Percentiles rank a stretch among this genome's conserved stretches.
phyloP scores from a whole-genome alignment of 192 early-diverging fungal species.

The Spinellus fusiger region DNA sequence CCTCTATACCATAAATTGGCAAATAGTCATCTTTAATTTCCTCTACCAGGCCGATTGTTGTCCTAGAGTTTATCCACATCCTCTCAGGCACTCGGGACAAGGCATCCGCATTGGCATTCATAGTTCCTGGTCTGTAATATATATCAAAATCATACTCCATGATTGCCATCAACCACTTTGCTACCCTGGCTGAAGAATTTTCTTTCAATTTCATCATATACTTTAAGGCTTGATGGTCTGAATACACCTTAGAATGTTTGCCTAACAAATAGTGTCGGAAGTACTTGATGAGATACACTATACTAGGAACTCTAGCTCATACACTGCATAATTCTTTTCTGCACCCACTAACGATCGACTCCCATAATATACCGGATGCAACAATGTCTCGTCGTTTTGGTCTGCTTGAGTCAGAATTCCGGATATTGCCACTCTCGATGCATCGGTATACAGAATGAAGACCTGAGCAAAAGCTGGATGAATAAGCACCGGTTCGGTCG shows the following conservation, averaged over 20 bases:
- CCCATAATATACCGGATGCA: not conserved
- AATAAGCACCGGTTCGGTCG: not conserved
- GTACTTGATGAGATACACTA: conserved; percentile 1
- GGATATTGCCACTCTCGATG: not conserved
- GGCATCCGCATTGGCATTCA: not conserved
- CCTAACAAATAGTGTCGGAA: not conserved
- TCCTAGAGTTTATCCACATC: no score
- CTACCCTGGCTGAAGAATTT: not conserved
- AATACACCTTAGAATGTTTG: not conserved
- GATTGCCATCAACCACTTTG: not conserved
- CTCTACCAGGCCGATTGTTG: not conserved
- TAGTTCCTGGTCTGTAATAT: not conserved
- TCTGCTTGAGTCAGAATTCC: conserved; percentile 4
- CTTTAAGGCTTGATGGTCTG: not conserved
- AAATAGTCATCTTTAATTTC: not conserved
- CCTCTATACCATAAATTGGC: not conserved
- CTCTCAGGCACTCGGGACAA: not conserved
- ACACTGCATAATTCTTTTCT: conserved; percentile 1
- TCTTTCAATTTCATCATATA: conserved; percentile 3
- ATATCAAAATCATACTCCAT: conserved; percentile 8
- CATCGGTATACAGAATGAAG: conserved; percentile 8
- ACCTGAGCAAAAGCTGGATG: not conserved
- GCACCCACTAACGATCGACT: not conserved
- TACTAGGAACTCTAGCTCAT: not conserved
- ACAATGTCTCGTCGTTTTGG: not conserved